phyloP scores from a whole-genome alignment of 306 rosid species.

The Prunus mume region DNA sequence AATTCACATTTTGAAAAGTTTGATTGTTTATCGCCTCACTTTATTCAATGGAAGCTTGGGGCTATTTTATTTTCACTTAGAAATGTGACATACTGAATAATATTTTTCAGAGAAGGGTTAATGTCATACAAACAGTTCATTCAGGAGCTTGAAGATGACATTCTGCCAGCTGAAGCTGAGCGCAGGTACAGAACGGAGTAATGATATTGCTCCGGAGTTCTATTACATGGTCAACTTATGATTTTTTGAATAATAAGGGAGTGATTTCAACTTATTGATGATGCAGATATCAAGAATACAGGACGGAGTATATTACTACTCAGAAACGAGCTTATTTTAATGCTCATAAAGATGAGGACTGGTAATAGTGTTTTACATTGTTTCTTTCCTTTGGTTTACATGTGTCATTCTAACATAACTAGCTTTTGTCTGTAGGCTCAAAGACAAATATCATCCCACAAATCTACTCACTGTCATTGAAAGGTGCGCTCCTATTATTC shows the following conservation, averaged over 20 bases:
- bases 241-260: slow-evolving; percentile 7
- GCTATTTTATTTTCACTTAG: slow-evolving; percentile 2
- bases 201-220: slow-evolving; percentile 4
- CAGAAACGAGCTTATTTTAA: slow-evolving; percentile 85
- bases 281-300: slow-evolving; percentile 93
- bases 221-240: background rate
- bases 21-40: background rate
- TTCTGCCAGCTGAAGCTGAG: slow-evolving; percentile 94
- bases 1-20: background rate
- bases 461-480: slow-evolving; percentile 82
- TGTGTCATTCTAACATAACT: slow-evolving; percentile 17
- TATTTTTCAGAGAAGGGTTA: slow-evolving; percentile 81
- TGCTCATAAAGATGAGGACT: slow-evolving; percentile 92
- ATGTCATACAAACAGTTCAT: slow-evolving; percentile 98
- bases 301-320: slow-evolving; percentile 86
- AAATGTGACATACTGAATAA: slow-evolving; percentile 17
- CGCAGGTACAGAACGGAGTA: slow-evolving; percentile 59
- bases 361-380: slow-evolving; percentile 38
- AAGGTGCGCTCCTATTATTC: slow-evolving; percentile 47
- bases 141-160: slow-evolving; percentile 98
- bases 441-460: slow-evolving; percentile 94
- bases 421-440: slow-evolving; percentile 62
- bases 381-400: background rate
- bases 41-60: background rate
- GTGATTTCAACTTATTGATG: slow-evolving; percentile 1